Percentiles rank a stretch among this genome's conserved stretches.
Conservation (phyloP, 352 stramenopile genomes). For the Achlya hypogyna region DNA sequence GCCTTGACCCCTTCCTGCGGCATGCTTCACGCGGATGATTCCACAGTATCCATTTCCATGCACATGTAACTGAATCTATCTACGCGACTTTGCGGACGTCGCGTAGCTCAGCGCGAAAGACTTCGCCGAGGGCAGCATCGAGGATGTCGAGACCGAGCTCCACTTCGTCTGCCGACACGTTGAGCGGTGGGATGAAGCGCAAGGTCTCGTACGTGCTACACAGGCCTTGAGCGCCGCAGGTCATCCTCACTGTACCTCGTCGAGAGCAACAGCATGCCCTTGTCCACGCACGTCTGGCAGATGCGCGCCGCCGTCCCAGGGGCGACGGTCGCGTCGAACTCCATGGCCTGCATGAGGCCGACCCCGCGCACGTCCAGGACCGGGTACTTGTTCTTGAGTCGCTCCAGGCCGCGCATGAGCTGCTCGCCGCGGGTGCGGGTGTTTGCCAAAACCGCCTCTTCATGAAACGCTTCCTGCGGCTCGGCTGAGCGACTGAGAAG, state of each 20-base stretch:
- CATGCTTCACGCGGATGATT: no score
- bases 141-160: slow-evolving; percentile 45
- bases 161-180: slow-evolving; percentile 73
- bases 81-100: neutral
- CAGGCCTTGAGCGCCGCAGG: slow-evolving; percentile 20
- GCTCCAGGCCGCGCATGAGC: slow-evolving; percentile 63
- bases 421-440: slow-evolving; percentile 55
- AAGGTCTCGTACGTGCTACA: slow-evolving; percentile 88
- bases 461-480: slow-evolving; percentile 80
- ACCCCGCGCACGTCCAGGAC: slow-evolving; percentile 84
- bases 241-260: slow-evolving; percentile 27
- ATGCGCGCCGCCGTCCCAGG: slow-evolving; percentile 65
- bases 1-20: no score
- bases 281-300: slow-evolving; percentile 67
- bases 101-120: slow-evolving; percentile 5
- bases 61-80: neutral
- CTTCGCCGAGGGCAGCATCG: slow-evolving; percentile 42
- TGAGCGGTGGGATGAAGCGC: slow-evolving; percentile 89
- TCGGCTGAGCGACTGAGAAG: neutral
- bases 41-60: no score
- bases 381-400: slow-evolving; percentile 66
- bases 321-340: slow-evolving; percentile 71
- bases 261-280: slow-evolving; percentile 88
- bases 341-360: slow-evolving; percentile 89
- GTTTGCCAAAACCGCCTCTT: slow-evolving; percentile 87